Evolutionary conservation across 2,329 filamentous ascomycete species (phyloP), one percentile per base, ranked within the genome.

Genomic region (Colletotrichum sp.): DNA sequence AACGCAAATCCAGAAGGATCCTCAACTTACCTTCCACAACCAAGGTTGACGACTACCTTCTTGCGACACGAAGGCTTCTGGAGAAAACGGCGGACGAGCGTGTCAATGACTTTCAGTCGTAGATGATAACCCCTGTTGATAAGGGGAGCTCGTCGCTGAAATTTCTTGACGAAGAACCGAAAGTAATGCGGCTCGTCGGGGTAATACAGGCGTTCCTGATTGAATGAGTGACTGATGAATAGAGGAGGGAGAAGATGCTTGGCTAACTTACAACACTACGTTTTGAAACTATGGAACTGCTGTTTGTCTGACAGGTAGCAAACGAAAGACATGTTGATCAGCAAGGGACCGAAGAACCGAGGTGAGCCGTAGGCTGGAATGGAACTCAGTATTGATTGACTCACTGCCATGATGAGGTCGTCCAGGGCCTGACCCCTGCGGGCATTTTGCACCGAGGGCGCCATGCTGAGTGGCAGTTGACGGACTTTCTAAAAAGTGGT

Each of bases 41-140:
- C 96, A 44, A 98, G 86, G 82, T 98, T 98, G 63, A 98, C 88
- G 13, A 98, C 89, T 6, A 96, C 89, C 83, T 95, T 98, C 78
- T 90, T 93, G 36, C 87, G 87, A 22, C 87, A 85, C 9, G 88
- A 84, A 16, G 82, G 82, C 61, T 81, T 86, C 75, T 89, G 85
- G n/a, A 98, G 87, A 79, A 98, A 98, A n/a, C 90, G 87, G 25
- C 90, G 89, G 22, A 98, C 92, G 7, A 93, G 89, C 77, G 93
- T 89, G 81, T 98, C 95, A 75, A 98, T 93, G 19, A 95, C 93
- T 82, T 94, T 93, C 88, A 98, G 94, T 34, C 96, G 92, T 49
- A 98, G 87, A 91, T 95, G 95, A 82, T 98, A 98, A 65, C 95
- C 95, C 62, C 96, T 91, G 83, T 98, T 98, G 81, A 98, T 97